Evolutionary conservation across 164 flowering plant genomes (phyloP).

Genomic region (Warburgia ugandensis): DNA sequence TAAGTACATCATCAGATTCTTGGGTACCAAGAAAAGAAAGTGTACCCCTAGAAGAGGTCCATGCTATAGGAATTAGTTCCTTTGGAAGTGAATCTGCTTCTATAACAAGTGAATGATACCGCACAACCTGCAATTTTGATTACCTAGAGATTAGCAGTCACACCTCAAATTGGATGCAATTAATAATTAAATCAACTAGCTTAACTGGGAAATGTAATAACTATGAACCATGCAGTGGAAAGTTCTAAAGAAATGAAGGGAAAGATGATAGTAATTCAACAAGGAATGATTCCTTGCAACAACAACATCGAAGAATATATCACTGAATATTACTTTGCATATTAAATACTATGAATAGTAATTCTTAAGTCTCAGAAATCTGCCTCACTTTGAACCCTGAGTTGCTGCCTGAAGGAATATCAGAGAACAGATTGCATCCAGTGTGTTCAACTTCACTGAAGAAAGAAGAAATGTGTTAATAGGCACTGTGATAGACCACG

Average conservation of each 20-base stretch:
- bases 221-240: no score
- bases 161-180: no score
- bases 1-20: conserved; percentile 14
- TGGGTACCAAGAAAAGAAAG: conserved; percentile 39
- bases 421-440: conserved; percentile 57
- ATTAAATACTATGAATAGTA: no score
- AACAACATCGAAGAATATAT: neutral
- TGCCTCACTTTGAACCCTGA: conserved; percentile 89
- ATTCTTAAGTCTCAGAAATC: neutral
- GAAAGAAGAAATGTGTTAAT: conserved; percentile 11
- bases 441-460: conserved; percentile 86
- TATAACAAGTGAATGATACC: conserved; percentile 90
- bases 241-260: no score
- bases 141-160: no score
- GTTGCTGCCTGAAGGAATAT: conserved; percentile 76
- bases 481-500: neutral
- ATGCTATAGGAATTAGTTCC: conserved; percentile 88
- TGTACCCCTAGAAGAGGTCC: conserved; percentile 54
- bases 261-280: no score
- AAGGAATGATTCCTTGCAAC: no score
- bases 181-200: no score
- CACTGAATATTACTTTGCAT: no score
- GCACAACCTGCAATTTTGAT: conserved; percentile 82
- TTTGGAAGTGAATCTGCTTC: conserved; percentile 70
- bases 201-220: no score